A percentile compares a stretch with the other conserved stretches of the same genome.
These are phyloP conservation scores for Termitomyces sp. DNA, from an alignment of 768 basidiomycete genomes.

Conservation along the genomic window DNA sequence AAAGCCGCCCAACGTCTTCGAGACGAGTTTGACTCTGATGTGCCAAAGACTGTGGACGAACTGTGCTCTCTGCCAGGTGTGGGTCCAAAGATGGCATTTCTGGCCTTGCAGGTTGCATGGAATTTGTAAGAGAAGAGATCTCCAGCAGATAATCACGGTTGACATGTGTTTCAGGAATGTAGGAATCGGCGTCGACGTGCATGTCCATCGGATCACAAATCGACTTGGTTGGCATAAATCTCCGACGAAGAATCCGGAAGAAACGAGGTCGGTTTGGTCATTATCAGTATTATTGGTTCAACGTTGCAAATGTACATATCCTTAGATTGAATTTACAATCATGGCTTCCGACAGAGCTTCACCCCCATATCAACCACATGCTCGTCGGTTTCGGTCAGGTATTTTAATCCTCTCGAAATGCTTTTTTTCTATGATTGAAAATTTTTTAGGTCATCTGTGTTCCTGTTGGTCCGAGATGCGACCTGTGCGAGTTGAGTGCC, in stretches of 20 bases:
- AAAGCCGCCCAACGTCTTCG: slow-evolving; percentile 62
- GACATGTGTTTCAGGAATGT: slow-evolving; percentile 49
- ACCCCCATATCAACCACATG: slow-evolving; percentile 71
- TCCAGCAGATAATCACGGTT: not conserved
- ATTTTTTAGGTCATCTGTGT: slow-evolving; percentile 53
- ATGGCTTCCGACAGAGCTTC: slow-evolving; percentile 73
- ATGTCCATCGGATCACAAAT: slow-evolving; percentile 95
- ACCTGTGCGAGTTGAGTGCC: slow-evolving; percentile 50
- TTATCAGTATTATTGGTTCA: not conserved
- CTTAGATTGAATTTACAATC: slow-evolving; percentile 70
- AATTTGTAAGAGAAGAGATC: slow-evolving; percentile 45
- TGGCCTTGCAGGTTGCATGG: slow-evolving; percentile 82
- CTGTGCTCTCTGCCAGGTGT: slow-evolving; percentile 86
- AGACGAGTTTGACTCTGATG: slow-evolving; percentile 74
- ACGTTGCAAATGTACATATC: not conserved
- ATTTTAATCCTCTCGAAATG: slow-evolving; percentile 3
- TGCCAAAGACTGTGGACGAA: slow-evolving; percentile 85
- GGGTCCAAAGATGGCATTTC: slow-evolving; percentile 95
- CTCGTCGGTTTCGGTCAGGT: slow-evolving; percentile 88
- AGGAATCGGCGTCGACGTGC: slow-evolving; percentile 94
- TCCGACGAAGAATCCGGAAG: slow-evolving; percentile 80
- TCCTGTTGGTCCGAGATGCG: slow-evolving; percentile 61
- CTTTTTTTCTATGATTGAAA: not conserved
- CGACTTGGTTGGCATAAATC: slow-evolving; percentile 88
- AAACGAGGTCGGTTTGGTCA: slow-evolving; percentile 56